Percentiles rank a stretch among this genome's conserved stretches.
Evolutionary conservation across 1,284 basidiomycete genomes (phyloP).

Genomic region (Phylloporus sp.): DNA sequence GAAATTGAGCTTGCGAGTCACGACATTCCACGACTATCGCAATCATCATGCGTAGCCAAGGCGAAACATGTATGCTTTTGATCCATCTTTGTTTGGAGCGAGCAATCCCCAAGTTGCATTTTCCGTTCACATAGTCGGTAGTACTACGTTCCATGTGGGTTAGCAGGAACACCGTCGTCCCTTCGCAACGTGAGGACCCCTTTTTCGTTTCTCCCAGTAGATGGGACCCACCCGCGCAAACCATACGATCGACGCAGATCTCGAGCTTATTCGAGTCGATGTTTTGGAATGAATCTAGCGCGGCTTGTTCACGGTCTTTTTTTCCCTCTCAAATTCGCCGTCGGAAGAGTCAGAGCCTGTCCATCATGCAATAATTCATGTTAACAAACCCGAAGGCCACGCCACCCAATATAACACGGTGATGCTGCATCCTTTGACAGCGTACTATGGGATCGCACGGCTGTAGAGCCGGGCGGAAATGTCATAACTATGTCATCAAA

Average conservation of each 20-base stretch:
- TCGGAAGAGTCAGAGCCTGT: background rate
- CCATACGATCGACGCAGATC: constrained; percentile 2
- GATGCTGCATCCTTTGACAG: background rate
- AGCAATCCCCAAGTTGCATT: too few relatives aligned
- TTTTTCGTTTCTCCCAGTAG: background rate
- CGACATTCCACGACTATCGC: background rate
- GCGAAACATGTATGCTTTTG: background rate
- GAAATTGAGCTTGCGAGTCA: too few relatives aligned
- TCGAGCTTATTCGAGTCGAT: background rate
- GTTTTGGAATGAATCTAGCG: background rate
- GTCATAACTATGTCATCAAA: background rate
- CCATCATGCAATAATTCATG: constrained; percentile 1
- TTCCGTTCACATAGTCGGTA: background rate
- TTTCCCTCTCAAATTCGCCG: background rate
- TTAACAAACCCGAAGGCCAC: background rate
- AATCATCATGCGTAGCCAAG: background rate
- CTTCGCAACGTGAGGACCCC: background rate
- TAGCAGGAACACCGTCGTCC: too few relatives aligned
- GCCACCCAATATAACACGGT: constrained; percentile 8
- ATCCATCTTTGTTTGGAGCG: background rate
- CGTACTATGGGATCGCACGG: background rate
- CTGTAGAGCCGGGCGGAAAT: background rate
- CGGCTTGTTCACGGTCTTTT: background rate
- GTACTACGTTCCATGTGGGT: background rate
- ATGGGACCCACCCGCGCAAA: background rate